These are phyloP conservation scores for Tulasnella sp. DNA, from an alignment of 768 basidiomycete genomes.

Conservation along the genomic window DNA sequence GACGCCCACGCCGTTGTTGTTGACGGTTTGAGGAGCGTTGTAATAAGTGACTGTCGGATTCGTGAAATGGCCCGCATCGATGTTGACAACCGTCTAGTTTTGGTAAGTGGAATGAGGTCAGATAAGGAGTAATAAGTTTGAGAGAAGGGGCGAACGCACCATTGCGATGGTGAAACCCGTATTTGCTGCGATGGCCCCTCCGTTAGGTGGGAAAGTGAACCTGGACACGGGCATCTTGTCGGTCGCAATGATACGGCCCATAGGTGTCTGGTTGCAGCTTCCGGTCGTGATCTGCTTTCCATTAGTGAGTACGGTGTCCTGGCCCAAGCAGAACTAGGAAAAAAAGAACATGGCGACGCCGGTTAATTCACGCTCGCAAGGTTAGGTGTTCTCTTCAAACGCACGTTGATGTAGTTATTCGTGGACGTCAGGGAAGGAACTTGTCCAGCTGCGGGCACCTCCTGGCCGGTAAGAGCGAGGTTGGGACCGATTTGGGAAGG, in stretches of 20 bases:
- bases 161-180: conserved; percentile 51
- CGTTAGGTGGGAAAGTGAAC: conserved; percentile 35
- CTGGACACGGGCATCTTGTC: conserved; percentile 42
- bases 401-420: conserved; percentile 66
- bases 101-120: background rate
- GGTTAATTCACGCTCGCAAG: background rate
- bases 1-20: conserved; percentile 48
- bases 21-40: conserved; percentile 54
- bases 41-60: conserved; percentile 54
- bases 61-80: conserved; percentile 52
- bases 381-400: conserved; percentile 40
- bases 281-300: conserved; percentile 50
- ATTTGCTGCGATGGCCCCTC: conserved; percentile 45
- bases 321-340: conserved; percentile 5
- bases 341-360: background rate
- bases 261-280: conserved; percentile 58
- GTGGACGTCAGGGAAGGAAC: conserved; percentile 50
- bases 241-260: conserved; percentile 50
- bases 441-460: conserved; percentile 44
- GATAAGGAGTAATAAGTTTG: background rate
- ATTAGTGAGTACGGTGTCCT: conserved; percentile 45
- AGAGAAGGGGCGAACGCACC: conserved; percentile 26
- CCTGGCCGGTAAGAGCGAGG: conserved; percentile 51
- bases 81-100: conserved; percentile 36
- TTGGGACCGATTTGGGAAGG: conserved; percentile 41